Evolutionary conservation across 257 asterid genomes (phyloP), one percentile per base, ranked within the genome.

Genomic region (Capsicum pubescens): DNA sequence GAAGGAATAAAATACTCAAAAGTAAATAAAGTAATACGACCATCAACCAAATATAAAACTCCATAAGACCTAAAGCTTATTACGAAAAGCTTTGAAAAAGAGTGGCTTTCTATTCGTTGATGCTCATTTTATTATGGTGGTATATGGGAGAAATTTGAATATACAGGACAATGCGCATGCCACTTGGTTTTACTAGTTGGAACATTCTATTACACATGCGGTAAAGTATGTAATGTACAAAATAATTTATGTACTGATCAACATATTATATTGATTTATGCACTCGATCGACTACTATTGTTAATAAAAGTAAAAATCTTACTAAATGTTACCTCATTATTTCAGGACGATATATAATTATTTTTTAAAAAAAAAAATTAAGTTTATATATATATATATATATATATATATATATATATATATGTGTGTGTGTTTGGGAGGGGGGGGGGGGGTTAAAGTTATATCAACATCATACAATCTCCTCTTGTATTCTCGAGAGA

Each of bases 81-180:
- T 52, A 76, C 5, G 81, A 21, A 3, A 52, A 76, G 26, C 26
- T 17, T 54, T 14, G 26, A 52, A 21, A 50, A 76, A 52, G 48
- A 21, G 63, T 76, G 81, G 15, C 26, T 76, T 52, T 15, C 81
- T 26, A 76, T 76, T 8, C 64, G 81, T 76, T 76, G 54, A 50
- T 14, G 17, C 52, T 54, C n/a, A 52, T 52, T 52, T 54, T 26
- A 76, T 54, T 76, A 76, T 26, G 64, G 50, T 26, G 81, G 81
- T 21, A 50, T 7, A 50, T 7, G 21, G 58, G 44, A 74, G 80
- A 50, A 50, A 48, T 14, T 74, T 50, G 44, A 72, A 72, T 48
- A 19, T 26, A 19, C 46, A 61, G 68, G 68, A 19, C 59, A 48
- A 7, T 17, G 8, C 17, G 58, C 81, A 19, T 74, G 21, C 63